Base-by-base conservation (phyloP, 805 yeast species). In the Wickerhamiella allomyrinae region DNA sequence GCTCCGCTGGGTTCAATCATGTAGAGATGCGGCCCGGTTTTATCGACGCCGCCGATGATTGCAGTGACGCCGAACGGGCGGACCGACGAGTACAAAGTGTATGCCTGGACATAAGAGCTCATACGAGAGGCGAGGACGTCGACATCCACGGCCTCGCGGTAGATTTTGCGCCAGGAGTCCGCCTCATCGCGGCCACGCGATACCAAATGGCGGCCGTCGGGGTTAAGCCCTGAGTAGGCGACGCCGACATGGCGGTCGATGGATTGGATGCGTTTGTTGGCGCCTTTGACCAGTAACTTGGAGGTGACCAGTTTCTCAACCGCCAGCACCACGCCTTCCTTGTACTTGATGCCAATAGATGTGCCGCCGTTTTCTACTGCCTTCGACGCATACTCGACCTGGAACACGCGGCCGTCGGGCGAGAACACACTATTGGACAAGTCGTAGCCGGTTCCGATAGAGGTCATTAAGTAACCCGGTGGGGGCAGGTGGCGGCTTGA, bases 361-460 rank as follows among this genome's bases (percentile, higher is more conserved):
- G 98, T 91, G 9, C 95, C 93, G 39, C 95, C 95, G 56, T 86
- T 87, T 62, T 91, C 99, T 2, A 89, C 97, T 2, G 98, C 98
- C 59, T 91, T 91, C 55, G 81, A 72, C 24, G 99, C 99, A 57
- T 91, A 91, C 62, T 91, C 98, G 15, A 91, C 98, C 63, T 91
- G 99, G 68, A 91, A 91, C 37, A 51, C 59, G 63, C 70, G 66
- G 57, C 73, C 71, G 57, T 54, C 57, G 37, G 89, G 89, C 43
- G 85, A 77, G 67, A 91, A 91, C 48, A 89, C 95, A 66, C 94
- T 79, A 68, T 91, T 91, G 25, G 96, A 85, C 58, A 91, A 77
- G 71, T 91, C 99, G 76, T 91, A 91, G 15, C 99, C 99, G 22
- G 99, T 91, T 54, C 99, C 99, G 54, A 91, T 87, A 37, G 98